Evolutionary conservation across 2,329 filamentous ascomycete genomes (phyloP), one percentile per base, ranked within the genome.

Genomic region (Xylaria sp.): DNA sequence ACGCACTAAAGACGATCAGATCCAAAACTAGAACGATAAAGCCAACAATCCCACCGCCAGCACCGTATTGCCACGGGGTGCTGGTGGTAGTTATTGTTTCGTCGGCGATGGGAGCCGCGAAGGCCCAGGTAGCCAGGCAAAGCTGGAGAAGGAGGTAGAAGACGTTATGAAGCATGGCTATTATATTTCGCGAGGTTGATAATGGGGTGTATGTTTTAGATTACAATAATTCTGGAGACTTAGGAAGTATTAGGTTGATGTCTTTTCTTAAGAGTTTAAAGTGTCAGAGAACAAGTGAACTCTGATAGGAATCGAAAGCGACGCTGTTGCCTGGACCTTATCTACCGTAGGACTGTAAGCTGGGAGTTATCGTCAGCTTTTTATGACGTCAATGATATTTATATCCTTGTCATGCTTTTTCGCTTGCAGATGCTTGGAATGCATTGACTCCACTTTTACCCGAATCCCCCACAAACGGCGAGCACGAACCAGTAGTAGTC

Each of bases 11-110:
- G 45, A 89, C 87, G 39, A 90, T 84, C 45, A 91, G 85, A 71
- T 91, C 88, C 8, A 91, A 80, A 15, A 90, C 78, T 30, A 91
- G 77, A 4, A 90, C 81, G 63, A 90, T 85, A 72, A 90, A 86
- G 1, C 88, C 88, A 7, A 89, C 56, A 41, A 90, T 83, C 1
- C 89, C 88, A 18, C 89, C 89, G 30, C 88, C 87, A 1, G 86
- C 86, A 46, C 88, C 88, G 56, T 87, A 89, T 64, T 88, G 84
- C 85, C 85, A 87, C 10, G 84, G 78, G 71, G 84, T 72, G 25
- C 71, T 75, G 23, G 77, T 79, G 8, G 80, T 77, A 15, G 77
- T 78, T 9, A 82, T 71, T 39, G 81, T 78, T 8, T 78, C 78
- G 48, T 79, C 76, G 15, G 75, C 76, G 39, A 83, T 66, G 57